Evolutionary conservation across 495 filamentous ascomycete species (phyloP).

Genomic region (Xylaria longipes): DNA sequence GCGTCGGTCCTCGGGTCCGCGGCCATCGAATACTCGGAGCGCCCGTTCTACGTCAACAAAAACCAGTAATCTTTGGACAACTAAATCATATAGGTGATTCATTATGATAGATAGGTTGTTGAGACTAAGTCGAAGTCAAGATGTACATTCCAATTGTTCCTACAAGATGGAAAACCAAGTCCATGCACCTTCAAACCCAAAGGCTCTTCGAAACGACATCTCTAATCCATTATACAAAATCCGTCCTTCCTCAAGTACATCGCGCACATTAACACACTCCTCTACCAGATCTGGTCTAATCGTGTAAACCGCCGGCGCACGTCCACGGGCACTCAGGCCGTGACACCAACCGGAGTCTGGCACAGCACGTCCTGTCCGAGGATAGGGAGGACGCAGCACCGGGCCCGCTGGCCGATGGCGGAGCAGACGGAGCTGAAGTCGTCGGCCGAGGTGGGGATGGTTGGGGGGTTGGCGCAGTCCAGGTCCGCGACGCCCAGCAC

Average conservation of each 20-base stretch:
- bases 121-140: not conserved
- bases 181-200: not conserved
- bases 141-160: slow-evolving; percentile 2
- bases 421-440: slow-evolving; percentile 45
- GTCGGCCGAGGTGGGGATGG: slow-evolving; percentile 34
- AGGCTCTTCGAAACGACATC: not conserved
- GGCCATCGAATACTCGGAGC: not conserved
- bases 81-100: not conserved
- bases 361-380: slow-evolving; percentile 49
- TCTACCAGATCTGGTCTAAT: no score
- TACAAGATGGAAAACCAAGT: not conserved
- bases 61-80: not conserved
- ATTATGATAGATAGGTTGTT: not conserved
- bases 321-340: not conserved
- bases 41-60: not conserved
- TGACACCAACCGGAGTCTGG: slow-evolving; percentile 45
- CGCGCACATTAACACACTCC: not conserved
- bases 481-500: slow-evolving; percentile 51
- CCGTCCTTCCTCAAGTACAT: not conserved
- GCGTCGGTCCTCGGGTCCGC: not conserved
- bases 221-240: not conserved
- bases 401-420: slow-evolving; percentile 50
- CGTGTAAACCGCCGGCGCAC: no score
- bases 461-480: slow-evolving; percentile 49
- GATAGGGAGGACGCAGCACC: slow-evolving; percentile 52